Evolutionary conservation across 176 grass and related monocot species (phyloP).

Genomic region (Carex pumila): DNA sequence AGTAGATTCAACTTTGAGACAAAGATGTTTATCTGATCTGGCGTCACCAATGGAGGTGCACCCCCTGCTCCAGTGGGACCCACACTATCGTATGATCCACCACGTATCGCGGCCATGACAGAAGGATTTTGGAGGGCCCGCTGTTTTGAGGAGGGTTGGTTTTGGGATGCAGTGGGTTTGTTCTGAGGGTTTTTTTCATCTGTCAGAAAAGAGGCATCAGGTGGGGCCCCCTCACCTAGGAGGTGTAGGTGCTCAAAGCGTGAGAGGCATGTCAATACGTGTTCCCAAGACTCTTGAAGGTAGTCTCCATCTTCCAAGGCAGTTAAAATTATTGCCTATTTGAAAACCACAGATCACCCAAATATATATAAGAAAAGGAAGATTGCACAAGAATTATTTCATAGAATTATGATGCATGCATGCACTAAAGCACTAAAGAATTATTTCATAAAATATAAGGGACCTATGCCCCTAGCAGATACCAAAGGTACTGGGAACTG

Average conservation of each 20-base stretch:
- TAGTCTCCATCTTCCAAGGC: constrained; percentile 93
- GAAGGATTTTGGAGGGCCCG: constrained; percentile 89
- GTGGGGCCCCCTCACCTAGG: constrained; percentile 84
- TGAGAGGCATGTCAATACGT: constrained; percentile 90
- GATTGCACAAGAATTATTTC: background rate
- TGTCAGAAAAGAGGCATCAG: constrained; percentile 86
- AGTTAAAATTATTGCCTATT: constrained; percentile 96
- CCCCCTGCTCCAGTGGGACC: constrained; percentile 42
- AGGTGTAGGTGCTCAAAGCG: constrained; percentile 95
- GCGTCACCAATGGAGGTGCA: constrained; percentile 56
- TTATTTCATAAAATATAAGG: background rate
- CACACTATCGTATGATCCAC: constrained; percentile 92
- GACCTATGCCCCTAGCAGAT: background rate
- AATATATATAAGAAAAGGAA: constrained; percentile 6
- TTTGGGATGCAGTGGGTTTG: constrained; percentile 29
- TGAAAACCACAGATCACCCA: constrained; percentile 15
- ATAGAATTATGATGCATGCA: background rate
- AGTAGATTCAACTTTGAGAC: constrained; percentile 88
- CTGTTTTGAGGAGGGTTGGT: constrained; percentile 41
- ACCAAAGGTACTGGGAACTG: background rate
- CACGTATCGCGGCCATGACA: constrained; percentile 83
- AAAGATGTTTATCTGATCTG: constrained; percentile 91
- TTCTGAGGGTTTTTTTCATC: constrained; percentile 61
- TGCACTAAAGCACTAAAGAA: background rate
- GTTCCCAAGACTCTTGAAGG: constrained; percentile 94